phyloP scores from a whole-genome alignment of 805 yeast species.

The Zygosaccharomyces siamensis region DNA sequence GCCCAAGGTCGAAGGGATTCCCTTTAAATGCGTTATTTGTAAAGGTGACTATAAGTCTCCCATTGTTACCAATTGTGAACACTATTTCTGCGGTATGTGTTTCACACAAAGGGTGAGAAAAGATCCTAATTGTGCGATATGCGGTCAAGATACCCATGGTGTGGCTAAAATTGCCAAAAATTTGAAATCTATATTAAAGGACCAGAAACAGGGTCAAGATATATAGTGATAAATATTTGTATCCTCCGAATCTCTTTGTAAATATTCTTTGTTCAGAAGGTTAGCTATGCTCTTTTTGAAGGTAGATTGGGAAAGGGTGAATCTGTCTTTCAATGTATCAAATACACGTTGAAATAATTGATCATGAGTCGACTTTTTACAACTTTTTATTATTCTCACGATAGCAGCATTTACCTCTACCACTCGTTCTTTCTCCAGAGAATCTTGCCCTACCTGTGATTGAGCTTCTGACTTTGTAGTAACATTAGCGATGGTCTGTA shows the following conservation, averaged over 20 bases:
- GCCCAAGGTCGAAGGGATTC: conserved; percentile 35
- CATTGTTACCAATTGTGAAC: conserved; percentile 55
- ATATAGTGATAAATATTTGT: conserved; percentile 43
- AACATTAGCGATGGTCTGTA: conserved; percentile 49
- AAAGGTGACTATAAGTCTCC: conserved; percentile 50
- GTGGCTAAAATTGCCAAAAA: conserved; percentile 49
- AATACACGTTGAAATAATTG: conserved; percentile 64
- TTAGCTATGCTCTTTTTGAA: conserved; percentile 72
- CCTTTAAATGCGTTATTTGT: conserved; percentile 62
- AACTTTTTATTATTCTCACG: conserved; percentile 80
- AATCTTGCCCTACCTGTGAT: conserved; percentile 44
- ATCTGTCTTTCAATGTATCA: conserved; percentile 54
- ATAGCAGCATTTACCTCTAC: conserved; percentile 78
- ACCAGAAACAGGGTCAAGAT: conserved; percentile 4
- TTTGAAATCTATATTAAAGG: conserved; percentile 26
- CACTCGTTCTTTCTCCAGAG: conserved; percentile 57
- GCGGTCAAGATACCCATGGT: conserved; percentile 59
- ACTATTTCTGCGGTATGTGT: conserved; percentile 60
- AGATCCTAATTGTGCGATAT: conserved; percentile 47
- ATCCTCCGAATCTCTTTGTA: conserved; percentile 64
- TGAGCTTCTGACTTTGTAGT: conserved; percentile 12
- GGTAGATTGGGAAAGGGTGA: conserved; percentile 60
- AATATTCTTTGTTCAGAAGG: conserved; percentile 73
- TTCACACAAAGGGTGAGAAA: conserved; percentile 45
- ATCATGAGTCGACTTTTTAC: conserved; percentile 56